phyloP scores from a whole-genome alignment of 2,329 filamentous ascomycete genomes.

The Coniochaeta sp. region DNA sequence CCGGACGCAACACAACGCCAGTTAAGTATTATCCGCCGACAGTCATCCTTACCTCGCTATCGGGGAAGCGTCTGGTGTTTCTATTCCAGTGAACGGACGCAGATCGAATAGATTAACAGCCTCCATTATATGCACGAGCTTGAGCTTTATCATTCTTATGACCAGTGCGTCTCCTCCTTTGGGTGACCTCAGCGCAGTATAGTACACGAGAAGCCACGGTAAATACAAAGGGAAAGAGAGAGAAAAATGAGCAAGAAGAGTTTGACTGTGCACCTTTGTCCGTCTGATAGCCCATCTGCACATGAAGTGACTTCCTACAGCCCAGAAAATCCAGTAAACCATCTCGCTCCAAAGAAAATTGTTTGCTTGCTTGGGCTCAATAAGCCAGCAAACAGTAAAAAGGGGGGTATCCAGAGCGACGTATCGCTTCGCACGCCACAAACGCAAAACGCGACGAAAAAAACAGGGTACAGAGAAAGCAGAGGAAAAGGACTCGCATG shows the following conservation, averaged over 20 bases:
- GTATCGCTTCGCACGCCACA: too few relatives aligned
- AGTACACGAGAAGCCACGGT: not conserved
- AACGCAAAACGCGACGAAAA: too few relatives aligned
- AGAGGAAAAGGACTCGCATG: too few relatives aligned
- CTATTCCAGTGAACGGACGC: not conserved
- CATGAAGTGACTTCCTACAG: not conserved
- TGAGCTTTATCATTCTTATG: conserved; percentile 1
- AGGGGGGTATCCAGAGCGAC: not conserved
- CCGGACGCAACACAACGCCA: too few relatives aligned
- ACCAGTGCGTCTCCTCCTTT: not conserved
- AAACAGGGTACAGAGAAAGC: too few relatives aligned
- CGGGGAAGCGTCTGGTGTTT: too few relatives aligned
- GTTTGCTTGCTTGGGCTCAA: not conserved
- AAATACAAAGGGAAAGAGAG: not conserved
- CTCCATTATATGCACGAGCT: not conserved
- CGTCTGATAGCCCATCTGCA: not conserved
- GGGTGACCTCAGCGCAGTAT: not conserved
- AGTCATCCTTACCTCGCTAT: too few relatives aligned
- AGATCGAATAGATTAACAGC: not conserved
- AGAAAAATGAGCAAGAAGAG: not conserved
- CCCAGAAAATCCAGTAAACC: not conserved
- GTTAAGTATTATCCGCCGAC: too few relatives aligned
- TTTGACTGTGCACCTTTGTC: not conserved
- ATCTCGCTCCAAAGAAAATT: not conserved
- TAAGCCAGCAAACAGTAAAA: not conserved